Base-by-base conservation (phyloP, 2,329 filamentous ascomycete genomes). In the Neofusicoccum umdonicola region DNA sequence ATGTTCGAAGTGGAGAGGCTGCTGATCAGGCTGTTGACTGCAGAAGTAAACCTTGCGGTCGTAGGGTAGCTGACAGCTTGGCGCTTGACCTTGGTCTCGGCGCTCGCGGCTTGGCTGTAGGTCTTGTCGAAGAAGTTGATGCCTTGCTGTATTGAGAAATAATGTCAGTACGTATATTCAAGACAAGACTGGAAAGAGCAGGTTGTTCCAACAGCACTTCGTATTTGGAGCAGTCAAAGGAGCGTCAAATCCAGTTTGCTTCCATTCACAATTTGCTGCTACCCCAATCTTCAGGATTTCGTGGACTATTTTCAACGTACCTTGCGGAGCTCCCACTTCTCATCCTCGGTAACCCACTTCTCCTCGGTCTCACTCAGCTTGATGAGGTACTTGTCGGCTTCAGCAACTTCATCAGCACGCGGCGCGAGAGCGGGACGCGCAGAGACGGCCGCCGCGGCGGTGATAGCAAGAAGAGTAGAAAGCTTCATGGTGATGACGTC, bases 111-210 rank as follows among this genome's bases (percentile, higher is more conserved):
- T 12, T 44, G 15, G 12, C 27, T 31, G 27, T 19, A 60, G 39
- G 56, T 60, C 42, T 60, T 60, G 42, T 60, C 56, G 12, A 60
- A 47, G 42, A 60, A 60, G 31, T 60, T 45, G 56, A 60, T 31
- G 17, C 56, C 56, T 37, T 34, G 27, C 56, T 60, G 6, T 13
- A 37, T 60, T 34, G 15, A 27, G 13, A 9, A 39, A 39, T 15
- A 4, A 15, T 11, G 13, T 15, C 37, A 39, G 37, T 39, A 9
- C 4, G 27, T 31, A 31, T 31, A 5, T 1, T 31, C 27, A 31
- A 1, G 27, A 31, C 27, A 31, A 31, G 6, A 31, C 6, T 5
- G 27, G 1, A 7, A 31, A 5, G 1, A 1, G 6, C 1, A 31
- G 6, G 27, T 31, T 31, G 4, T 31, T 31, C 6, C 4, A 31